Base-by-base conservation (phyloP, 75 land plant species). In the Pinus taeda region DNA sequence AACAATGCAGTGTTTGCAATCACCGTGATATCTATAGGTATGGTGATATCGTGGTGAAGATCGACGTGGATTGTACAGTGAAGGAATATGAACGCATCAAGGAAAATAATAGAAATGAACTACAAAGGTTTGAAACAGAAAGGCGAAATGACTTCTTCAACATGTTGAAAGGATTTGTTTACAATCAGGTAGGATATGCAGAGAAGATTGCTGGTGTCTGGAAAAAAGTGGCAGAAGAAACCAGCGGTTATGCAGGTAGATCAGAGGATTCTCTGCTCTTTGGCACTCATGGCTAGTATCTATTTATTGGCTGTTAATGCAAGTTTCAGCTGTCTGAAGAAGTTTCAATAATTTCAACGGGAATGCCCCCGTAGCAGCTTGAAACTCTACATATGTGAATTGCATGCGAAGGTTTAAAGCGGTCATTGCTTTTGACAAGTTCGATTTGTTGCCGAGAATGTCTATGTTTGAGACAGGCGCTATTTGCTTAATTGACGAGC, bases 31-130 rank as follows among this genome's bases (percentile, higher is more conserved):
- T 30, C 0, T 30, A 30, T 1, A 30, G 33, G 33, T 30, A 30
- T 30, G 33, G 33, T 30, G n/a, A n/a, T n/a, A n/a, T n/a, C n/a
- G n/a, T n/a, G n/a, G n/a, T n/a, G n/a, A n/a, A n/a, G n/a, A n/a
- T n/a, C n/a, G n/a, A n/a, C n/a, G n/a, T n/a, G 73, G 81, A 76
- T 66, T 67, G 76, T 83, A 96, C 97, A 6, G 78, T 79, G 37
- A 83, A 79, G 78, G 94, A 95, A 72, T 95, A 95, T 82, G 96
- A 95, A 26, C 84, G 83, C 14, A 95, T 95, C 75, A 93, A 95
- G 98, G 95, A 93, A 73, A 91, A 85, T 58, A 94, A 94, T 67
- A 79, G 75, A 75, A 77, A 59, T 78, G 97, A 94, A 82, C 78
- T 94, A 36, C 90, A 93, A 58, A 85, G 95, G 49, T 81, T 90